Percentiles rank a stretch among this genome's conserved stretches.
These are phyloP conservation scores for Aschersonia sp. DNA, from an alignment of 2,329 filamentous ascomycete genomes.

Conservation along the genomic window DNA sequence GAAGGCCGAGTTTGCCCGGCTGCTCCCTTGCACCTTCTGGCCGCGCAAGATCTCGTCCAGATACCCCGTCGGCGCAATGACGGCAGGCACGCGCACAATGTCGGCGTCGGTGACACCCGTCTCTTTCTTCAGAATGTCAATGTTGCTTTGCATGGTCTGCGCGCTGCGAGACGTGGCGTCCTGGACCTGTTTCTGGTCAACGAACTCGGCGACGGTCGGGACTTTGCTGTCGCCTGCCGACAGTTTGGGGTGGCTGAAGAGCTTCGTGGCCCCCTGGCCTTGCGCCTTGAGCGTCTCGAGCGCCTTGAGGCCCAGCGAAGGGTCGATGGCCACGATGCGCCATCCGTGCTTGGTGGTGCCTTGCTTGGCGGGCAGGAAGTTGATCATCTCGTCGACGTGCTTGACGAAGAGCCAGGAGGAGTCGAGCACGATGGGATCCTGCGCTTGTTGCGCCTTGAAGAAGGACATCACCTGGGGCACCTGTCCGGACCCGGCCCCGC, in stretches of 20 bases:
- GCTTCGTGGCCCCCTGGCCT: constrained; percentile 9
- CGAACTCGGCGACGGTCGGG: constrained; percentile 1
- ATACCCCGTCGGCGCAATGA: not conserved
- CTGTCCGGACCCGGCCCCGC: not conserved
- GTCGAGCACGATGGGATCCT: constrained; percentile 18
- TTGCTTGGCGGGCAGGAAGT: constrained; percentile 11
- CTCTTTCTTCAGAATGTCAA: constrained; percentile 7
- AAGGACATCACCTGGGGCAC: constrained; percentile 6
- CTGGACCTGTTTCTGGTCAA: not conserved
- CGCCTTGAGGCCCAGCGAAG: constrained; percentile 9
- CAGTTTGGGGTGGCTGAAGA: not conserved
- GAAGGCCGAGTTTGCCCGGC: constrained; percentile 3
- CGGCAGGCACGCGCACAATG: constrained; percentile 10
- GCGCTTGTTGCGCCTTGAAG: constrained; percentile 16
- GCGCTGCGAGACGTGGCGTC: not conserved
- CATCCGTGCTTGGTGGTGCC: constrained; percentile 10
- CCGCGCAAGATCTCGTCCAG: not conserved
- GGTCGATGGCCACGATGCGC: constrained; percentile 9
- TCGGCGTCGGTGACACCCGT: constrained; percentile 8
- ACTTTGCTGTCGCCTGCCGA: not conserved
- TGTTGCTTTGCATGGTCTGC: constrained; percentile 7
- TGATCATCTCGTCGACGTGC: constrained; percentile 13
- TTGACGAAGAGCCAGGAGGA: constrained; percentile 10
- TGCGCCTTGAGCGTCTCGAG: constrained; percentile 6
- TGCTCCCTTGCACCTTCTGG: not conserved